Percentiles rank a stretch among this genome's conserved stretches.
Conservation (phyloP, 371 early-diverging fungal species). For the Encephalitozoon cuniculi region DNA sequence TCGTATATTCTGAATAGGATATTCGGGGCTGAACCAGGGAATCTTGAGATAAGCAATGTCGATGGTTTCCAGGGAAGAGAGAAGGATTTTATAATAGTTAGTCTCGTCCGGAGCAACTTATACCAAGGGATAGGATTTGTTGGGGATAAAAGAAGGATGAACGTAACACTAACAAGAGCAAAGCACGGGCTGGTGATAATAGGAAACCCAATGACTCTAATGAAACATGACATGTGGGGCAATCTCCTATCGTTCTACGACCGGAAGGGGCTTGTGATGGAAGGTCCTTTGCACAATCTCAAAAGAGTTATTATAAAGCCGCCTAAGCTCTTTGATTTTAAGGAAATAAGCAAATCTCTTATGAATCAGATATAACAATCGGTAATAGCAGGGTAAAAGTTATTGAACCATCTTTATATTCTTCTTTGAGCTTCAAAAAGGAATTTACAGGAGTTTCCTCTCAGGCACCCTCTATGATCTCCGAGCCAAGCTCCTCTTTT, state of each 20-base stretch:
- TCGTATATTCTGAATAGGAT: constrained; percentile 68
- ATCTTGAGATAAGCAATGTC: constrained; percentile 90
- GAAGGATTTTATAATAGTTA: constrained; percentile 92
- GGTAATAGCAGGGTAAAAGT: not conserved
- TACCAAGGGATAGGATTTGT: constrained; percentile 88
- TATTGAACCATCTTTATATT: not conserved
- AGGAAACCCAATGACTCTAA: constrained; percentile 85
- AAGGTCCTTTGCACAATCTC: constrained; percentile 78
- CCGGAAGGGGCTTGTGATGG: constrained; percentile 75
- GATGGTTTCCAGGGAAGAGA: constrained; percentile 99
- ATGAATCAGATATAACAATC: not conserved
- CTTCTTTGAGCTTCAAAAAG: not conserved
- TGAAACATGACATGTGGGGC: constrained; percentile 84
- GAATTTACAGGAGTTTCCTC: not conserved
- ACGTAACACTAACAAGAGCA: constrained; percentile 90
- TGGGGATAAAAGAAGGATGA: constrained; percentile 84
- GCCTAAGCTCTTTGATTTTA: not conserved
- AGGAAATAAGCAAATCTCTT: not conserved
- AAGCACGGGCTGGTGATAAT: constrained; percentile 83
- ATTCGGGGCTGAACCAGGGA: constrained; percentile 82
- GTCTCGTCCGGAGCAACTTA: constrained; percentile 88
- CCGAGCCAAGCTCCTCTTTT: not conserved
- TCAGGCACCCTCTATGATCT: not conserved
- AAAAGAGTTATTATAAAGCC: constrained; percentile 57
- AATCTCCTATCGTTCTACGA: constrained; percentile 81